Evolutionary conservation across 2,329 filamentous ascomycete species (phyloP).

Genomic region (Cryphonectria nitschkei): DNA sequence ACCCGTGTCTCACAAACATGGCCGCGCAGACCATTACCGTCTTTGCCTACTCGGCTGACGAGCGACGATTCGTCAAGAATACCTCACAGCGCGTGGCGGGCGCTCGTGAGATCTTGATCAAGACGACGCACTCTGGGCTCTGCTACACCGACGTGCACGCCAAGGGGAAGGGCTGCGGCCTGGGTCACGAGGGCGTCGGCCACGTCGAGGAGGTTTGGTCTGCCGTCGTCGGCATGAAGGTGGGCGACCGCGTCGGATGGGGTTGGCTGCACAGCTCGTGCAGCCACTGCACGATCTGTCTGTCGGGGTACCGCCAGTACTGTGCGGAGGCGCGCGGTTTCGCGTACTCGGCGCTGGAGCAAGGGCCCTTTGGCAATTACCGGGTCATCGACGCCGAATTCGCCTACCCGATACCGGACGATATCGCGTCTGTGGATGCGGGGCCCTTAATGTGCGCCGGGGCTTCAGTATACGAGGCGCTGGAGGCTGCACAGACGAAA

Average conservation of each 20-base stretch:
- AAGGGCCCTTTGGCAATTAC: slow-evolving; percentile 41
- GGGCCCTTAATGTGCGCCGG: slow-evolving; percentile 52
- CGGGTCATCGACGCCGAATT: slow-evolving; percentile 42
- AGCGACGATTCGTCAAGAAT: slow-evolving; percentile 8
- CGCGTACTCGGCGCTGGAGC: slow-evolving; percentile 40
- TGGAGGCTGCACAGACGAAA: slow-evolving; percentile 34
- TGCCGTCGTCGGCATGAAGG: slow-evolving; percentile 37
- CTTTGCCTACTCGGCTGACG: slow-evolving; percentile 20
- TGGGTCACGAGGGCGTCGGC: slow-evolving; percentile 46
- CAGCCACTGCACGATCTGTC: slow-evolving; percentile 35
- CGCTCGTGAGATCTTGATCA: slow-evolving; percentile 53
- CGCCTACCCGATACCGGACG: slow-evolving; percentile 44
- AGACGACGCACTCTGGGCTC: slow-evolving; percentile 62
- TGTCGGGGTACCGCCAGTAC: slow-evolving; percentile 30
- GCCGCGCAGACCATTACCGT: slow-evolving; percentile 12
- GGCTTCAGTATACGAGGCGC: slow-evolving; percentile 44
- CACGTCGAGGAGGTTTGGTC: slow-evolving; percentile 37
- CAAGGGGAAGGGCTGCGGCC: slow-evolving; percentile 30
- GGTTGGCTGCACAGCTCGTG: slow-evolving; percentile 37
- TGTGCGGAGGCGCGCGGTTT: slow-evolving; percentile 41
- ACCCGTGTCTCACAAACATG: slow-evolving; percentile 3
- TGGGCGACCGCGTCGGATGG: slow-evolving; percentile 43
- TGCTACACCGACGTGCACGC: slow-evolving; percentile 58
- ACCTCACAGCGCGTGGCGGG: slow-evolving; percentile 10
- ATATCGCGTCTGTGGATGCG: slow-evolving; percentile 43